phyloP scores from a whole-genome alignment of 75 land plant species.

The Pinus tabuliformis region DNA sequence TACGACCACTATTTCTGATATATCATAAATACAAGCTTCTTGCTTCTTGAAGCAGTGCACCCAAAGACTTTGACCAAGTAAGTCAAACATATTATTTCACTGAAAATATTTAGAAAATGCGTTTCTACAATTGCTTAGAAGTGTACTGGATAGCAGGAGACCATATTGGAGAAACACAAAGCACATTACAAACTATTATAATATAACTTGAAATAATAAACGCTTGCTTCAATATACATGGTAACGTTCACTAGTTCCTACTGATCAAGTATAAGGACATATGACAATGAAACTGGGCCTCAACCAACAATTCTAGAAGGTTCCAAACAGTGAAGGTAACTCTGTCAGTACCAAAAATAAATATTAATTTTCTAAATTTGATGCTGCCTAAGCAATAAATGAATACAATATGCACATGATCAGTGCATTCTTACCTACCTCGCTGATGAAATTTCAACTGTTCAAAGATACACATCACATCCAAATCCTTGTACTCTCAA shows the following conservation, averaged over 20 bases:
- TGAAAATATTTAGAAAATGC: neutral
- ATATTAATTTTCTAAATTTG: slow-evolving; percentile 1
- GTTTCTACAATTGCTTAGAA: neutral
- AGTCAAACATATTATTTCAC: neutral
- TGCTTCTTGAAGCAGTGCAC: neutral
- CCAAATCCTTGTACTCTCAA: neutral
- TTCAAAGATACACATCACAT: slow-evolving; percentile 1
- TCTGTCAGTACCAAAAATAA: neutral
- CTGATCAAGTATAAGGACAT: neutral
- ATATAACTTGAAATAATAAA: neutral
- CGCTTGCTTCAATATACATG: neutral
- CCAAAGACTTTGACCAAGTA: neutral
- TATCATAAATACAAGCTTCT: neutral
- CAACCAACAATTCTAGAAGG: neutral
- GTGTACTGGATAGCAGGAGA: neutral
- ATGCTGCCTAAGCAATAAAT: neutral
- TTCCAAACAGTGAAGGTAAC: neutral
- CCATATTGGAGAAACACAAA: neutral
- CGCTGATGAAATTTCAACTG: neutral
- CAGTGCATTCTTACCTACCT: neutral
- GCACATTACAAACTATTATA: neutral
- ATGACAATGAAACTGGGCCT: neutral
- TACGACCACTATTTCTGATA: neutral
- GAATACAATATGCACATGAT: slow-evolving; percentile 5
- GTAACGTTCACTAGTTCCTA: neutral